A percentile compares a stretch with the other conserved stretches of the same genome.
Conservation (phyloP, 139 green algal genomes). For the Bryopsis sp. region DNA sequence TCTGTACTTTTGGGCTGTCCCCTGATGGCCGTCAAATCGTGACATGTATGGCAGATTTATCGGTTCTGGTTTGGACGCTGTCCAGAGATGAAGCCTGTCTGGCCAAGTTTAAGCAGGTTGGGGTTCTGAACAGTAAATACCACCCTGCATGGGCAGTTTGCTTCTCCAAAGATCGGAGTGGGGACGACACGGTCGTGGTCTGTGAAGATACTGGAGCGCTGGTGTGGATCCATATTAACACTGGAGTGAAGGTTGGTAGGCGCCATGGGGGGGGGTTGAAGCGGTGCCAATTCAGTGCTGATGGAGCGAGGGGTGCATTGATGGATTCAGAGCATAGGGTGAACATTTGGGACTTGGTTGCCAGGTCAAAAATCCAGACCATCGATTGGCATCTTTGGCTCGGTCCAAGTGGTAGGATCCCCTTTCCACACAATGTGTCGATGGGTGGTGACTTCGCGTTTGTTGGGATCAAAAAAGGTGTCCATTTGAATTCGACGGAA, state of each 20-base stretch:
- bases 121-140: neutral
- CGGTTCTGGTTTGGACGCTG: constrained; percentile 9
- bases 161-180: constrained; percentile 2
- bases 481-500: neutral
- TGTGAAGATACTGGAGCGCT: constrained; percentile 15
- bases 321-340: constrained; percentile 3
- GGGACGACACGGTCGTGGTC: constrained; percentile 7
- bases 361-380: neutral
- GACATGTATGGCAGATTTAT: constrained; percentile 7
- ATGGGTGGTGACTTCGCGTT: neutral
- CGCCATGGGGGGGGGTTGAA: neutral
- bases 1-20: constrained; percentile 10
- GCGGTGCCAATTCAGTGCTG: neutral
- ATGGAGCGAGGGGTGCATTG: neutral
- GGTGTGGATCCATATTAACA: constrained; percentile 3
- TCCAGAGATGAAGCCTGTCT: too few relatives aligned
- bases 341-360: constrained; percentile 1
- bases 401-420: neutral
- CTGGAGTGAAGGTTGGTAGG: neutral
- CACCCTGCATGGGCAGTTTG: constrained; percentile 8
- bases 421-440: constrained; percentile 5
- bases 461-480: too few relatives aligned
- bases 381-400: constrained; percentile 2
- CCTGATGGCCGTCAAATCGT: neutral
- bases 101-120: neutral